Percentiles rank a stretch among this genome's conserved stretches.
Evolutionary conservation across 805 yeast genomes (phyloP).

Genomic region (Nakazawaea wyomingensis): DNA sequence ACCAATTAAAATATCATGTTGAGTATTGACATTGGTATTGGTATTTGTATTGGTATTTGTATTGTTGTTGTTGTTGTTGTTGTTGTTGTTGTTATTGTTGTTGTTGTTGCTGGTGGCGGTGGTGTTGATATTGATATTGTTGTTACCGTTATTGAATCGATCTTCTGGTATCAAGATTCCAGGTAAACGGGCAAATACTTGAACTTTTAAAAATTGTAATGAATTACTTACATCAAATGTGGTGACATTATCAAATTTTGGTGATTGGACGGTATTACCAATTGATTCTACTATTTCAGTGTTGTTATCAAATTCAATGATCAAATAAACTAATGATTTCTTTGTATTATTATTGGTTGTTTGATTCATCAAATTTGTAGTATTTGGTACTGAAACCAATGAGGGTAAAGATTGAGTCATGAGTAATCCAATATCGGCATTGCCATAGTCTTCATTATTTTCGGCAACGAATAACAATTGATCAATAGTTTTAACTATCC

Average conservation of each 20-base stretch:
- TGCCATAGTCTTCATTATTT: slow-evolving; percentile 12
- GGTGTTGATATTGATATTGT: slow-evolving; percentile 16
- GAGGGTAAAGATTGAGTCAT: slow-evolving; percentile 38
- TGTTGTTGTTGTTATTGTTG: too few species aligned
- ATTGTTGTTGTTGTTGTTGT: too few species aligned
- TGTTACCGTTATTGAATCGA: slow-evolving; percentile 21
- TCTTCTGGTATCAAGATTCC: slow-evolving; percentile 47
- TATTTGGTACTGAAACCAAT: slow-evolving; percentile 38
- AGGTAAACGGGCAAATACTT: slow-evolving; percentile 76
- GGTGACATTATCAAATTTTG: slow-evolving; percentile 84
- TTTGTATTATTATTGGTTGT: slow-evolving; percentile 53
- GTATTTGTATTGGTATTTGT: not conserved
- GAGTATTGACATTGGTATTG: slow-evolving; percentile 21
- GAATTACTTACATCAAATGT: slow-evolving; percentile 81
- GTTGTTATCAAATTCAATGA: slow-evolving; percentile 92
- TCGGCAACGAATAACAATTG: slow-evolving; percentile 15
- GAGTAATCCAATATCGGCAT: slow-evolving; percentile 15
- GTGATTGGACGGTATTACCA: slow-evolving; percentile 70
- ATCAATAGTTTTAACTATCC: slow-evolving; percentile 28
- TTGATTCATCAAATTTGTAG: slow-evolving; percentile 27
- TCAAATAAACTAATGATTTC: slow-evolving; percentile 73
- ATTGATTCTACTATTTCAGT: slow-evolving; percentile 85
- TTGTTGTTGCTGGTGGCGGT: too few species aligned
- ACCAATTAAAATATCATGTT: slow-evolving; percentile 72
- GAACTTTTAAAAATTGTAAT: slow-evolving; percentile 59